Evolutionary conservation across 768 basidiomycete genomes (phyloP).

Genomic region (Coprinellus aureogranulatus): DNA sequence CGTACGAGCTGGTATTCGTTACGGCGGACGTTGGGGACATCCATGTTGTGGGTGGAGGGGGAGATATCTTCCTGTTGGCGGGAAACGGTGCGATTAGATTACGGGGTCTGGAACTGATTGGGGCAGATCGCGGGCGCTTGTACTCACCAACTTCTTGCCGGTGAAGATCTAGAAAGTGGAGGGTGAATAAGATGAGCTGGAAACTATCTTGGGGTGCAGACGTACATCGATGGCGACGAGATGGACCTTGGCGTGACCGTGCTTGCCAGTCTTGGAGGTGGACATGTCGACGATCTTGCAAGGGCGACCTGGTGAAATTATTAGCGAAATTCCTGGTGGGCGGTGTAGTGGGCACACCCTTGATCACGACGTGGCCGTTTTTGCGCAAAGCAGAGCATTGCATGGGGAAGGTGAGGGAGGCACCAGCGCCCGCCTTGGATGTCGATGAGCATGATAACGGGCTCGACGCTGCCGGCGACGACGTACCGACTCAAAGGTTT

Average conservation of each 20-base stretch:
- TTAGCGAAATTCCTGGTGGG: conserved; percentile 1
- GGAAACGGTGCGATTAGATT: neutral
- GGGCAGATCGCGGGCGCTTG: conserved; percentile 10
- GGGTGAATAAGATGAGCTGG: conserved; percentile 10
- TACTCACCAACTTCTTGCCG: conserved; percentile 86
- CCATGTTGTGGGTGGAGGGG: conserved; percentile 99
- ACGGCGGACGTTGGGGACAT: conserved; percentile 91
- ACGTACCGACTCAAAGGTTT: conserved; percentile 78
- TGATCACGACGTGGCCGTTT: conserved; percentile 94
- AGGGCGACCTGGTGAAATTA: conserved; percentile 59
- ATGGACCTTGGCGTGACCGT: conserved; percentile 99
- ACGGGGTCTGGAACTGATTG: neutral
- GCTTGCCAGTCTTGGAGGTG: conserved; percentile 99
- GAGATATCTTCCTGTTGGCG: conserved; percentile 79
- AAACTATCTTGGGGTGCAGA: conserved; percentile 17
- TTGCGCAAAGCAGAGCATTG: conserved; percentile 96
- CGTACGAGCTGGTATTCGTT: conserved; percentile 87
- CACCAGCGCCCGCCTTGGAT: conserved; percentile 63
- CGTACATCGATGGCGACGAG: conserved; percentile 93
- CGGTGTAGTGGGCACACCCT: conserved; percentile 44
- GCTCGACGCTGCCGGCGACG: conserved; percentile 4
- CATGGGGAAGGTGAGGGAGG: conserved; percentile 79
- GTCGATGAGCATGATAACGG: conserved; percentile 11
- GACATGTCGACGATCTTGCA: conserved; percentile 99
- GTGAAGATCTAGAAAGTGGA: conserved; percentile 83